These are phyloP conservation scores for Apostasia shenzhenica DNA, from an alignment of 106 monocot genomes.

Conservation along the genomic window DNA sequence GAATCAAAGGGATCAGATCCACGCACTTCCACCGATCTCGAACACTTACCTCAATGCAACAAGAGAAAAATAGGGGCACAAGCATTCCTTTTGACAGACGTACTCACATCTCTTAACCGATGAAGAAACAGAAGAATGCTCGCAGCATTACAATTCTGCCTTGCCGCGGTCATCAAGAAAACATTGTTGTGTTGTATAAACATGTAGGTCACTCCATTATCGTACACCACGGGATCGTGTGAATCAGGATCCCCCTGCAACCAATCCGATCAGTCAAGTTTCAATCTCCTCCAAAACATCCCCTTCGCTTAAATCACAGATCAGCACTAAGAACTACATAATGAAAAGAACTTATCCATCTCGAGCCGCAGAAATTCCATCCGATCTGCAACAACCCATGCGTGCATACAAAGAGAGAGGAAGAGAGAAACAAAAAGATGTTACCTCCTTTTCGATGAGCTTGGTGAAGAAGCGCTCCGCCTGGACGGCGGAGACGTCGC, in stretches of 20 bases:
- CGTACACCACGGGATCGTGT: slow-evolving; percentile 69
- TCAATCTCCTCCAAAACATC: background rate
- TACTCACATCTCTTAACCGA: slow-evolving; percentile 67
- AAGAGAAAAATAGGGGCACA: background rate
- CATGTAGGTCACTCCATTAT: slow-evolving; percentile 91
- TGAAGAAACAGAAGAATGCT: slow-evolving; percentile 90
- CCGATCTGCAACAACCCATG: background rate
- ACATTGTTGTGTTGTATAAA: slow-evolving; percentile 96
- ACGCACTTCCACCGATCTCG: background rate
- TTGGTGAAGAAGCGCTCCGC: slow-evolving; percentile 98
- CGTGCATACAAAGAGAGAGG: background rate
- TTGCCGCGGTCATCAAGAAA: slow-evolving; percentile 76
- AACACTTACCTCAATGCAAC: background rate
- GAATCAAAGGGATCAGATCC: slow-evolving; percentile 2
- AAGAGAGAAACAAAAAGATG: background rate
- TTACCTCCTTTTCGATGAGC: slow-evolving; percentile 81
- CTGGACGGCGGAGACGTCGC: slow-evolving; percentile 84
- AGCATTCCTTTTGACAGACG: background rate
- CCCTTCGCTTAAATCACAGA: background rate
- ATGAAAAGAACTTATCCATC: background rate
- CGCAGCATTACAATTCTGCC: slow-evolving; percentile 91
- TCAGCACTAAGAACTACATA: background rate
- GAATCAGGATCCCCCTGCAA: slow-evolving; percentile 72
- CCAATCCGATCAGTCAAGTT: background rate
- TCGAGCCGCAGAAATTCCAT: slow-evolving; percentile 3